Conservation (phyloP, 1,139 yeast genomes). For the Nakaseomyces bracarensis region DNA sequence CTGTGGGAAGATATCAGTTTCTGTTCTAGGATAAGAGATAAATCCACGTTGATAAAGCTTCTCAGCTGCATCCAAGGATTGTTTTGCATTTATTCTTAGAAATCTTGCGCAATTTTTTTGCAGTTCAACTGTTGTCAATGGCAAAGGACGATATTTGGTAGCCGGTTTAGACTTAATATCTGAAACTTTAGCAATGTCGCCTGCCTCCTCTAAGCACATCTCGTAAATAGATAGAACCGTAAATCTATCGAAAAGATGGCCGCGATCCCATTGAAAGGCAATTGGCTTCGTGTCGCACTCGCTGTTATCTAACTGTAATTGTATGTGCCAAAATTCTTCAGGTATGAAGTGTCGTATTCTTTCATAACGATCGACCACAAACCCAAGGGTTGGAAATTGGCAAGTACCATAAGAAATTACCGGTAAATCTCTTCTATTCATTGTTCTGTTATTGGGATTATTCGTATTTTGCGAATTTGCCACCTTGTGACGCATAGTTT, state of each 20-base stretch:
- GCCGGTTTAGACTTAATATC: conserved; percentile 56
- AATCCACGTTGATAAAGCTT: conserved; percentile 76
- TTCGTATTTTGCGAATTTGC: conserved; percentile 14
- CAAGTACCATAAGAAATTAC: conserved; percentile 82
- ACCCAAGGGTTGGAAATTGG: conserved; percentile 94
- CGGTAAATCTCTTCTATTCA: conserved; percentile 25
- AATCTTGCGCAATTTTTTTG: conserved; percentile 77
- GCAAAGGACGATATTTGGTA: conserved; percentile 72
- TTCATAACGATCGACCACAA: conserved; percentile 87
- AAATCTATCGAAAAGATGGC: conserved; percentile 63
- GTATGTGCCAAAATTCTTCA: conserved; percentile 76
- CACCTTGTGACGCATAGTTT: conserved; percentile 26
- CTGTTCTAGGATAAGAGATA: conserved; percentile 94
- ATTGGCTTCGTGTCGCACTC: conserved; percentile 27
- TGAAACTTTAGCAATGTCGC: conserved; percentile 44
- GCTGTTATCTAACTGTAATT: conserved; percentile 42
- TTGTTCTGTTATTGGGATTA: conserved; percentile 11
- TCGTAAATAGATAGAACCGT: conserved; percentile 58
- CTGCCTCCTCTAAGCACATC: conserved; percentile 43
- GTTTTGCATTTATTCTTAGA: conserved; percentile 74
- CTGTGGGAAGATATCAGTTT: conserved; percentile 78
- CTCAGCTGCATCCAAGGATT: conserved; percentile 78
- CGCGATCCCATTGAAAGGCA: conserved; percentile 56
- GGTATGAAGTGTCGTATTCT: conserved; percentile 63
- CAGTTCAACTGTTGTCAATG: conserved; percentile 90